phyloP scores from a whole-genome alignment of 345 rosid species.

The Moringa oleifera region DNA sequence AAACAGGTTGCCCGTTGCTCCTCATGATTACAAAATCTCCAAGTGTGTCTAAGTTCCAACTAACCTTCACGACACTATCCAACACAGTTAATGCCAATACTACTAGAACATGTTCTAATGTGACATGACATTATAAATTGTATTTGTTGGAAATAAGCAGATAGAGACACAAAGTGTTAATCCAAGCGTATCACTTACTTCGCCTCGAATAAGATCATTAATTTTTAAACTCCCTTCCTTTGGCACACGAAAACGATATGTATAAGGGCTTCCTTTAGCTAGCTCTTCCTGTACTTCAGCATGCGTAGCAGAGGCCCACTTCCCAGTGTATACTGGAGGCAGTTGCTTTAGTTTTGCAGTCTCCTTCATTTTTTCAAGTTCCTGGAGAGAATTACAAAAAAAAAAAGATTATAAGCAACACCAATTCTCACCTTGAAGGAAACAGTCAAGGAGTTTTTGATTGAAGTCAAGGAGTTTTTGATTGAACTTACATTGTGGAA shows the following conservation, averaged over 20 bases:
- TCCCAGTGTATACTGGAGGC: constrained; percentile 84
- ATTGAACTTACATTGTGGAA: no score
- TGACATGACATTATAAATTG: background rate
- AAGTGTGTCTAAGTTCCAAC: constrained; percentile 87
- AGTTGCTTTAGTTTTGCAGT: constrained; percentile 59
- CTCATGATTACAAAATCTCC: constrained; percentile 96
- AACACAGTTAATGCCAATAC: constrained; percentile 35
- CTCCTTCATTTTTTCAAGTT: constrained; percentile 92
- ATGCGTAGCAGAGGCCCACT: constrained; percentile 76
- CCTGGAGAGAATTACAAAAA: constrained; percentile 34
- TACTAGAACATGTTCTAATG: background rate
- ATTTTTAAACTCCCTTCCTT: constrained; percentile 73
- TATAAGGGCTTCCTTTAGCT: constrained; percentile 71
- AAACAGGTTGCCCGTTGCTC: constrained; percentile 93
- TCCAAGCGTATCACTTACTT: constrained; percentile 42
- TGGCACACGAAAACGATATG: constrained; percentile 81
- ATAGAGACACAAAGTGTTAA: background rate
- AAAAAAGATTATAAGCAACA: constrained; percentile 1
- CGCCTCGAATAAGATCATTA: constrained; percentile 83
- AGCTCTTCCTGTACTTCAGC: constrained; percentile 69
- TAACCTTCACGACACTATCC: constrained; percentile 79
- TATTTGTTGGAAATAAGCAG: background rate
- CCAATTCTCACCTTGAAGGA: background rate
- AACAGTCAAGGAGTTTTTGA: no score
- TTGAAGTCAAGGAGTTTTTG: no score